Conservation (phyloP, 441 rosid species). For the Hypseocharis bilobata region DNA sequence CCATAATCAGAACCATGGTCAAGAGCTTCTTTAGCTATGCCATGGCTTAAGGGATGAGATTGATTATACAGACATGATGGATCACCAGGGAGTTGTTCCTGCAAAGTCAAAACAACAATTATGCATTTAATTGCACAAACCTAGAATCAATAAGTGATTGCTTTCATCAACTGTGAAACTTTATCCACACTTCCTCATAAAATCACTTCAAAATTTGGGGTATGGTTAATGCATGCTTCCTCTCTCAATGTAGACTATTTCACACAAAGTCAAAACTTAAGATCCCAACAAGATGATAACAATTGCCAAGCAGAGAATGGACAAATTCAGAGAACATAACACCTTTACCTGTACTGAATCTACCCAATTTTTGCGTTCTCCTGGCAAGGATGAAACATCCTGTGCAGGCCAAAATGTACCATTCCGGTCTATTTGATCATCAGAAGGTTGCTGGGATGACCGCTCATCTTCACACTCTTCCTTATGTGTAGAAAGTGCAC, state of each 20-base stretch:
- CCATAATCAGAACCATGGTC: conserved; percentile 27
- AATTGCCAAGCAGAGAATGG: not conserved
- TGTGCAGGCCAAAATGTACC: conserved; percentile 22
- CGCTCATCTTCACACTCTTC: conserved; percentile 48
- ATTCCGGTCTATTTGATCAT: conserved; percentile 21
- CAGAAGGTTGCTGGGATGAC: conserved; percentile 29
- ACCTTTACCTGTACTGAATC: conserved; percentile 36
- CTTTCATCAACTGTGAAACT: not conserved
- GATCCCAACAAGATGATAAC: not conserved
- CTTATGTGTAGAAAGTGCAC: conserved; percentile 46
- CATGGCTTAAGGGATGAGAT: conserved; percentile 33
- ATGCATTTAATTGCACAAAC: conserved; percentile 8
- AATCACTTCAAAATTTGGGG: not conserved
- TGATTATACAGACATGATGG: conserved; percentile 35
- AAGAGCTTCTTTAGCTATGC: conserved; percentile 27
- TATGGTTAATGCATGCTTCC: not conserved
- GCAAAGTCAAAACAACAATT: conserved; percentile 19
- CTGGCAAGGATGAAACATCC: conserved; percentile 21
- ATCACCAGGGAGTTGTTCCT: conserved; percentile 34
- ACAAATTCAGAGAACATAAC: conserved; percentile 7
- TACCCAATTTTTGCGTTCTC: conserved; percentile 21
- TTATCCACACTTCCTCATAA: not conserved
- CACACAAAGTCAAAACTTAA: not conserved
- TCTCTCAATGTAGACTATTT: not conserved
- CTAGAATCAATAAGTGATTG: too few species aligned